These are phyloP conservation scores for Cladosporium sp. DNA, from an alignment of 2,329 filamentous ascomycete genomes.

Conservation along the genomic window DNA sequence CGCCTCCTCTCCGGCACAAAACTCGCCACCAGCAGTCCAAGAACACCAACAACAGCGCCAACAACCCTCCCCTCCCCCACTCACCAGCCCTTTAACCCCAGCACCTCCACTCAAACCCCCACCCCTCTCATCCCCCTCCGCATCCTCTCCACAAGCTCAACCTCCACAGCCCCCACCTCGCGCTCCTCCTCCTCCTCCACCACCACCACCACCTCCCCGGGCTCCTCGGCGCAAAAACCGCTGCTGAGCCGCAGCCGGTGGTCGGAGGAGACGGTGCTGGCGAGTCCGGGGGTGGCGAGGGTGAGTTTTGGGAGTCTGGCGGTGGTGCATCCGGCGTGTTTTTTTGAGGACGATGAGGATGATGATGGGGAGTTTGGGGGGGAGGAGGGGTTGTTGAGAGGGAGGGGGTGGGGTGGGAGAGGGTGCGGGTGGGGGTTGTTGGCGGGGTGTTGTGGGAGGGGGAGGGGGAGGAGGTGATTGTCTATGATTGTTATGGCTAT, in stretches of 20 bases:
- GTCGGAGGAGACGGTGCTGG: constrained; percentile 22
- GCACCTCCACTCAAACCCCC: constrained; percentile 16
- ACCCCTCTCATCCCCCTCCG: constrained; percentile 18
- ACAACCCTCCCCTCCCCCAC: constrained; percentile 16
- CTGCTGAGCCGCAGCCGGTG: constrained; percentile 15
- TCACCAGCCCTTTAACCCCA: constrained; percentile 24
- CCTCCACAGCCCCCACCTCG: constrained; percentile 5
- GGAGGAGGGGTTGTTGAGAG: constrained; percentile 20
- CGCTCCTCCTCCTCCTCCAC: constrained; percentile 2
- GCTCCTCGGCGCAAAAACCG: constrained; percentile 1
- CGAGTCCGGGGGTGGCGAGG: constrained; percentile 18
- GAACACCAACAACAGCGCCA: constrained; percentile 1
- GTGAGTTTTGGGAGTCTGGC: constrained; percentile 23
- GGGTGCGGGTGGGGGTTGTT: not conserved
- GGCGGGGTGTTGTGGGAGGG: constrained; percentile 4
- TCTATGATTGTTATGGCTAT: not conserved
- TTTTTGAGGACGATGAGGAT: constrained; percentile 26
- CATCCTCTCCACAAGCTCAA: constrained; percentile 19
- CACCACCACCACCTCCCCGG: not conserved
- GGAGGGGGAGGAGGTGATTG: not conserved
- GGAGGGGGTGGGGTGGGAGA: constrained; percentile 13
- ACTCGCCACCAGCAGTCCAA: not conserved
- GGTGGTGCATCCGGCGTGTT: constrained; percentile 23
- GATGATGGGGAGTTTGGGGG: constrained; percentile 19
- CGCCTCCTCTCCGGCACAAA: not conserved